These are phyloP conservation scores for Cicer arietinum DNA, from an alignment of 306 rosid genomes.

Conservation along the genomic window DNA sequence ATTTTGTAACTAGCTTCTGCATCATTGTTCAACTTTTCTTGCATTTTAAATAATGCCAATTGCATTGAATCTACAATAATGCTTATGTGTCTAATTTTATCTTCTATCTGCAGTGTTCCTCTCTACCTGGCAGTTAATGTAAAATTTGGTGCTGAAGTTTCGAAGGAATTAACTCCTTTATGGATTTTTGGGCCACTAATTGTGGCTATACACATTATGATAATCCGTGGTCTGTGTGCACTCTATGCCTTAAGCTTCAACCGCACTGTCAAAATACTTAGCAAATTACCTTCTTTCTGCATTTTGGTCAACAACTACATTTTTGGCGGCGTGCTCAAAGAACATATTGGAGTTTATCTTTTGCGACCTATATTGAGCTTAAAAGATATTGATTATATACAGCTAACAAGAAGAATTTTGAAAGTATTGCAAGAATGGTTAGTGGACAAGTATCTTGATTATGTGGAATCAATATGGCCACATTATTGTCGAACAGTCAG, in stretches of 20 bases:
- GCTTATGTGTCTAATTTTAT: slow-evolving; percentile 30
- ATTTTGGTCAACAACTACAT: slow-evolving; percentile 54
- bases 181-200: slow-evolving; percentile 86
- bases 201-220: slow-evolving; percentile 63
- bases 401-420: slow-evolving; percentile 58
- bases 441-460: slow-evolving; percentile 76
- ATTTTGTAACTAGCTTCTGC: slow-evolving; percentile 6
- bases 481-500: slow-evolving; percentile 77
- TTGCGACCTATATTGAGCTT: slow-evolving; percentile 64
- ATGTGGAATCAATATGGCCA: slow-evolving; percentile 89
- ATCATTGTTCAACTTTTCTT: slow-evolving; percentile 28
- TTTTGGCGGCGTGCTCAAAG: slow-evolving; percentile 67
- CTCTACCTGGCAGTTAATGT: slow-evolving; percentile 72
- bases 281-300: slow-evolving; percentile 71
- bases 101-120: slow-evolving; percentile 73
- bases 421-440: slow-evolving; percentile 62
- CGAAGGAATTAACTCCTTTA: slow-evolving; percentile 85
- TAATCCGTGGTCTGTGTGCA: slow-evolving; percentile 61
- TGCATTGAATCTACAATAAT: slow-evolving; percentile 21
- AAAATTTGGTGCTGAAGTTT: slow-evolving; percentile 77
- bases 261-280: slow-evolving; percentile 60
- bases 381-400: slow-evolving; percentile 68
- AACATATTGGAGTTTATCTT: slow-evolving; percentile 52
- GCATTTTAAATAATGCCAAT: slow-evolving; percentile 26
- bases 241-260: slow-evolving; percentile 76